These are phyloP conservation scores for Tolypocladium nubicola DNA, from an alignment of 2,329 filamentous ascomycete genomes.

Conservation along the genomic window DNA sequence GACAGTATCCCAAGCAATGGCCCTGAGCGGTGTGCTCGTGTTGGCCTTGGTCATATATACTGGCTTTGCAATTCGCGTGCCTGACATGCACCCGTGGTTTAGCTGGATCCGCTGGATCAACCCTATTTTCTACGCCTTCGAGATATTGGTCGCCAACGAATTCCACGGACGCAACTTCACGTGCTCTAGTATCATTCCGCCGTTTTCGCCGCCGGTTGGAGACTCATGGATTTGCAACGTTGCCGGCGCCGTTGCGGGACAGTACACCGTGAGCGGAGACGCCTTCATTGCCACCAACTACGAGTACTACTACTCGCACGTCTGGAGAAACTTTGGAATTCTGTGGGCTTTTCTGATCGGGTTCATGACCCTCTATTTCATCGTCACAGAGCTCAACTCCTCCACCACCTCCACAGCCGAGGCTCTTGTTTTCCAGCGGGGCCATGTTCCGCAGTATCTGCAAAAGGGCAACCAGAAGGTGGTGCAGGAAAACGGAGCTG, in stretches of 20 bases:
- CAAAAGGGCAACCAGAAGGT: constrained; percentile 17
- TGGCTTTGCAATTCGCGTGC: constrained; percentile 40
- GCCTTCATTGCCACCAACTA: constrained; percentile 47
- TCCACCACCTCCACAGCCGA: constrained; percentile 54
- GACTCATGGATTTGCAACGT: constrained; percentile 42
- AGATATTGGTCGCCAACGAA: constrained; percentile 64
- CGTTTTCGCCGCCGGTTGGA: constrained; percentile 30
- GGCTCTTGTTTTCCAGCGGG: constrained; percentile 54
- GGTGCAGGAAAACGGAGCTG: constrained; percentile 18
- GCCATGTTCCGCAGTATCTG: constrained; percentile 35
- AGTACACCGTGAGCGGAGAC: constrained; percentile 46
- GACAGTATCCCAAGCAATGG: constrained; percentile 50
- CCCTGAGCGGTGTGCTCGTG: constrained; percentile 41
- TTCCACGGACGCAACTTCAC: constrained; percentile 47
- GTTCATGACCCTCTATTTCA: constrained; percentile 54
- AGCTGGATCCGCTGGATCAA: constrained; percentile 69
- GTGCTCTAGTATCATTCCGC: constrained; percentile 41
- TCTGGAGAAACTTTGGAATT: constrained; percentile 62
- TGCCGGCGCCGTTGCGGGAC: constrained; percentile 43
- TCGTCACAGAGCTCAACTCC: constrained; percentile 55
- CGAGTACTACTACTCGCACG: constrained; percentile 43
- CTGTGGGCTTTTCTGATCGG: constrained; percentile 52
- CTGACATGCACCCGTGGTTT: constrained; percentile 59
- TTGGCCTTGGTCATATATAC: constrained; percentile 51
- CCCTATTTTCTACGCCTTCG: constrained; percentile 64